Conservation (phyloP, 352 stramenopile genomes). For the Aphanomyces cochlioides region DNA sequence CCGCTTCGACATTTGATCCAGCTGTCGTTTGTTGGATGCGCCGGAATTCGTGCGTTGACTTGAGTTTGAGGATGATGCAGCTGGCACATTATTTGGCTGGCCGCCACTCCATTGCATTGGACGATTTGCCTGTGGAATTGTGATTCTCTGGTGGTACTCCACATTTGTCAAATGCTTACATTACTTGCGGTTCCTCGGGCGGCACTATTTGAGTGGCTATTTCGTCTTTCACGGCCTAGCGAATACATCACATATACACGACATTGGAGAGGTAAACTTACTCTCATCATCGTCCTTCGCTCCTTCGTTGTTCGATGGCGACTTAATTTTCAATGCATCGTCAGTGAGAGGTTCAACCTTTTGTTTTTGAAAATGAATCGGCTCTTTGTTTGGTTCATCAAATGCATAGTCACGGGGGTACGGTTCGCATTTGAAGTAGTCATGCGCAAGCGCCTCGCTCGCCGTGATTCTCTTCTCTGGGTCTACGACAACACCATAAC, state of each 20-base stretch:
- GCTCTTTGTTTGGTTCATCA: slow-evolving; percentile 82
- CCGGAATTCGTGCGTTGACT: neutral
- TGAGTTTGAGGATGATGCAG: neutral
- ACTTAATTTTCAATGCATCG: slow-evolving; percentile 70
- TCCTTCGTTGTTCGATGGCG: slow-evolving; percentile 45
- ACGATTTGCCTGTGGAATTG: neutral
- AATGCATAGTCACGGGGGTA: slow-evolving; percentile 84
- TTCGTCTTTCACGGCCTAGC: neutral
- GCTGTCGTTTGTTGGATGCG: neutral
- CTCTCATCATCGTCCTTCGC: slow-evolving; percentile 32
- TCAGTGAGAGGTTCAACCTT: slow-evolving; percentile 70
- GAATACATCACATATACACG: neutral
- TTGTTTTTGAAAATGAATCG: slow-evolving; percentile 80
- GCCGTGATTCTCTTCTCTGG: slow-evolving; percentile 87
- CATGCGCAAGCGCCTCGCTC: slow-evolving; percentile 87
- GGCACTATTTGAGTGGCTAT: neutral
- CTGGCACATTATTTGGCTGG: neutral
- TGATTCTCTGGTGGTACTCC: neutral
- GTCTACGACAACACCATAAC: slow-evolving; percentile 50
- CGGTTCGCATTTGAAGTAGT: slow-evolving; percentile 88
- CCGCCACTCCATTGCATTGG: slow-evolving; percentile 11
- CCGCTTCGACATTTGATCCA: neutral
- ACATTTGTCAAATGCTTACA: neutral
- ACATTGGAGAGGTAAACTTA: neutral
- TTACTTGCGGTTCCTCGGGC: neutral